Evolutionary conservation across 2,329 filamentous ascomycete species (phyloP), one percentile per base, ranked within the genome.

Genomic region (Juglanconis juglandina): DNA sequence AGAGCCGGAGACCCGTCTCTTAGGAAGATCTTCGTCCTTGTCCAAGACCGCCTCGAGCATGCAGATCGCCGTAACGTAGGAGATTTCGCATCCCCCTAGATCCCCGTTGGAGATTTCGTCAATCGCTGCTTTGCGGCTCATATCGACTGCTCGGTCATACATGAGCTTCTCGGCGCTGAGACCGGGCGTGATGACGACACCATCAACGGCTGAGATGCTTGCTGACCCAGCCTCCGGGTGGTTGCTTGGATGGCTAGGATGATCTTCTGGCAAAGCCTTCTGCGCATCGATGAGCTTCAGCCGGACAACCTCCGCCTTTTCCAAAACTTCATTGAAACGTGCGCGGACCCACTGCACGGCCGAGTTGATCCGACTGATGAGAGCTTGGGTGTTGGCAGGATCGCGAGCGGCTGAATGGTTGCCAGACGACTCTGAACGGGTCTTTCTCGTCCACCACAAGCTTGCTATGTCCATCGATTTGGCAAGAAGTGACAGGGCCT

Each of bases 1-100:
- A 52, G 77, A 73, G 58, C 72, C 65, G 59, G 73, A 70, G 14
- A 72, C 64, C 32, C 72, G 71, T 10, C 75, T 72, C 66, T 76
- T 77, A 17, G 74, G 71, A 0, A 76, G 63, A 42, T 85, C 83
- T 33, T 87, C 92, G 62, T 96, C 92, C 51, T 84, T 88, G 68
- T 99, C 95, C 60, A 99, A 77, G 3, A 99, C 91, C 14, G 94
- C 95, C 76, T 99, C 94, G 13, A 98, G 83, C 89, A 99, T 95
- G 64, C 91, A 86, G 65, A 98, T 92, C 0, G 95, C 93, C 0
- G 95, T 98, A 57, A 91, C 83, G 71, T 99, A 99, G 17, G 92
- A 93, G 33, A 96, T 87, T 70, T 98, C 93, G 71, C 94, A 98
- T 14, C 92, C 92, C 0, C 80, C 77, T 32, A 98, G 79, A 72